Evolutionary conservation across 2,329 filamentous ascomycete species (phyloP), one percentile per base, ranked within the genome.

Genomic region (Cryphonectria japonica): DNA sequence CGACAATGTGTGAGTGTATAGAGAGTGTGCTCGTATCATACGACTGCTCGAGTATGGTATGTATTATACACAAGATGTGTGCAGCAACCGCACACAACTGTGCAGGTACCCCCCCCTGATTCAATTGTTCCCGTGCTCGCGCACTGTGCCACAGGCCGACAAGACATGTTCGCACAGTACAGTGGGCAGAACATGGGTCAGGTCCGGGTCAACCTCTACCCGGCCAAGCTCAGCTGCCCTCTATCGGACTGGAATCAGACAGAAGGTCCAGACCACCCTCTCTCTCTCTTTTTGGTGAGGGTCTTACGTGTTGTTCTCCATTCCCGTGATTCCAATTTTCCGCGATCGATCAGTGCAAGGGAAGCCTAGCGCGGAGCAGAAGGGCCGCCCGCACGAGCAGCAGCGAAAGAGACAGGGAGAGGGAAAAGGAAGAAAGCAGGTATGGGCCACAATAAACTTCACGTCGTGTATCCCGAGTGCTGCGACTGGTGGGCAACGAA

Each of bases 401-500:
- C 54, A 41, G 32, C 5, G 1, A 50, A 41, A 43, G 14, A 43
- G 41, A 50, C 1, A 39, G 1, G n/a, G 46, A 43, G 13, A 43
- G 41, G 5, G 41, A 16, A 14, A 50, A 6, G 46, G 46, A n/a
- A n/a, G 46, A 50, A n/a, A 19, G 46, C 19, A 19, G 8, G 46
- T 50, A 32, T 57, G 63, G 57, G 34, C 59, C 43, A 64, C 57
- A 67, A 67, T 70, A 46, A 61, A 29, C 71, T 64, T 69, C 62
- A 69, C 59, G 66, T 59, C 62, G 69, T 73, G 71, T 69, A 69
- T 71, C 67, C 67, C 50, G 69, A 71, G 16, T 61, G 46, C 66
- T 73, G 71, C 69, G 71, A 69, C 71, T 69, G 63, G 69, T 67
- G 64, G 63, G 29, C 57, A 29, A 57, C 46, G 22, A 57, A 62